phyloP scores from a whole-genome alignment of 1,139 yeast genomes.

The Maudiozyma humilis region DNA sequence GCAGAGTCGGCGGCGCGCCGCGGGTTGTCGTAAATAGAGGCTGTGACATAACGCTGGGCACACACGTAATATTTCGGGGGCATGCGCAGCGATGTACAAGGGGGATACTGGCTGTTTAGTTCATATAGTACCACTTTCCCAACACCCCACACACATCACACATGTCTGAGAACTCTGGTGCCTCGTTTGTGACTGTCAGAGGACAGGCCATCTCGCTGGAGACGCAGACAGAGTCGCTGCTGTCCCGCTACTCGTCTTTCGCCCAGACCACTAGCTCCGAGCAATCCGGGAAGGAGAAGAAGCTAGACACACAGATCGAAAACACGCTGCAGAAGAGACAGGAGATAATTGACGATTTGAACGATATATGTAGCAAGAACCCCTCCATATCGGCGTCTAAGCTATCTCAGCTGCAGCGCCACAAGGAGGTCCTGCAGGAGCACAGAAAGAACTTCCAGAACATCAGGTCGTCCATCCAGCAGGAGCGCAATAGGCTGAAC shows the following conservation, averaged over 20 bases:
- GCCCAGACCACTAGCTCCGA: slow-evolving; percentile 45
- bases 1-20: too few relatives aligned
- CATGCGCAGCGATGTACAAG: too few relatives aligned
- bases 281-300: slow-evolving; percentile 42
- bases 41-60: too few relatives aligned
- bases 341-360: slow-evolving; percentile 34
- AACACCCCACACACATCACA: too few relatives aligned
- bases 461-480: slow-evolving; percentile 51
- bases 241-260: slow-evolving; percentile 46
- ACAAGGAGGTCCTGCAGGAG: slow-evolving; percentile 65
- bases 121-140: too few relatives aligned
- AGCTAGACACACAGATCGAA: slow-evolving; percentile 38
- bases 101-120: too few relatives aligned
- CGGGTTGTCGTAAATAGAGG: too few relatives aligned
- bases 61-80: too few relatives aligned
- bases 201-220: slow-evolving; percentile 51
- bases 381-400: slow-evolving; percentile 59
- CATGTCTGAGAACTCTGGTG: slow-evolving; percentile 6
- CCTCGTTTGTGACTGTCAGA: slow-evolving; percentile 42
- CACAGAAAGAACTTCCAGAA: slow-evolving; percentile 58
- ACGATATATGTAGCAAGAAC: slow-evolving; percentile 48
- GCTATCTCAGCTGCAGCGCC: slow-evolving; percentile 74
- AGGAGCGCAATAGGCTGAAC: slow-evolving; percentile 70
- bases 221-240: slow-evolving; percentile 43
- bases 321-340: slow-evolving; percentile 36